Evolutionary conservation across 345 rosid genomes (phyloP).

Genomic region (Eucalyptus decipiens): DNA sequence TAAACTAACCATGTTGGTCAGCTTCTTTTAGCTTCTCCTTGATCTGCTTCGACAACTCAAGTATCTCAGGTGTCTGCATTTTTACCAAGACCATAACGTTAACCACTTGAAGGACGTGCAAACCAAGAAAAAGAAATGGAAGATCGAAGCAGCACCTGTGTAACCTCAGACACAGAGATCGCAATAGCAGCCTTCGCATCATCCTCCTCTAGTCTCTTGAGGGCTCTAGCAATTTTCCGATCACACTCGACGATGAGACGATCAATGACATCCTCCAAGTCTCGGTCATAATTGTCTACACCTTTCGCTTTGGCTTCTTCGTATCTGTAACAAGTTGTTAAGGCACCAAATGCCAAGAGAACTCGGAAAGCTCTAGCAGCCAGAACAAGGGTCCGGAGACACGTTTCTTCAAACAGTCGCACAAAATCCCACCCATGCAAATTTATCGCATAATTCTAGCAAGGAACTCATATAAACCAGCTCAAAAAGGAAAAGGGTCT

Average conservation of each 20-base stretch:
- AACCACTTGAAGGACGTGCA: neutral
- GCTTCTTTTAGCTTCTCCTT: slow-evolving; percentile 94
- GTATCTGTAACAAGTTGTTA: slow-evolving; percentile 45
- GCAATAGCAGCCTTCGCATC: slow-evolving; percentile 99
- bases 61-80: slow-evolving; percentile 66
- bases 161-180: slow-evolving; percentile 92
- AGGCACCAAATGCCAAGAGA: neutral
- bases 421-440: neutral
- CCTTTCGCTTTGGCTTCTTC: slow-evolving; percentile 87
- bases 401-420: neutral
- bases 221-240: slow-evolving; percentile 91
- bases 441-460: neutral
- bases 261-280: slow-evolving; percentile 93
- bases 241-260: slow-evolving; percentile 96
- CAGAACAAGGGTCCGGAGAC: neutral
- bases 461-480: neutral
- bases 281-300: slow-evolving; percentile 75
- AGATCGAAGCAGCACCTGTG: slow-evolving; percentile 42
- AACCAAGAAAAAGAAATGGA: neutral
- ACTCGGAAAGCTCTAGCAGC: neutral
- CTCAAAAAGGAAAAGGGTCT: neutral
- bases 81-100: neutral
- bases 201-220: slow-evolving; percentile 98
- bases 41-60: slow-evolving; percentile 81
- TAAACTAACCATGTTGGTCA: slow-evolving; percentile 61